These are phyloP conservation scores for Daldinia grandis DNA, from an alignment of 495 filamentous ascomycete species.

Conservation along the genomic window DNA sequence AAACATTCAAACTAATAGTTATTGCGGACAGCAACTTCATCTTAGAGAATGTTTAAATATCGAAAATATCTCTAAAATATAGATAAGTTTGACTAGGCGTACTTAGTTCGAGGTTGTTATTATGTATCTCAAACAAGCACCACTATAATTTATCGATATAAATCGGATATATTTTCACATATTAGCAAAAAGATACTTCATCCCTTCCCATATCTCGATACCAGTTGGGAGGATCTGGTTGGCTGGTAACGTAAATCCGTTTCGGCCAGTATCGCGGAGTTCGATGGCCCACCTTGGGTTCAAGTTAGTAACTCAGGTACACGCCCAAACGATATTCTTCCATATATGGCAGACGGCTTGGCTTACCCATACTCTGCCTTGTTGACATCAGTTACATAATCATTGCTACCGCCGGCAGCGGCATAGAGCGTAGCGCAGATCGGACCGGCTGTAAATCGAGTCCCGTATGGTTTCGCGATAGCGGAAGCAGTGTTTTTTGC, in stretches of 20 bases:
- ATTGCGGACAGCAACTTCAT: background rate
- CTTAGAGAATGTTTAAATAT: background rate
- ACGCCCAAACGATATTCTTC: background rate
- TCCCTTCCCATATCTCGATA: constrained; percentile 63
- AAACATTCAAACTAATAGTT: background rate
- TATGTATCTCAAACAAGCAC: background rate
- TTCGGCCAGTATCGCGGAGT: constrained; percentile 53
- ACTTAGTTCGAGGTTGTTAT: background rate
- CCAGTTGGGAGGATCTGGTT: constrained; percentile 61
- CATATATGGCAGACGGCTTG: background rate
- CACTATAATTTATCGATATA: background rate
- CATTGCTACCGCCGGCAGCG: constrained; percentile 61
- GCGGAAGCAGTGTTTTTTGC: constrained; percentile 48
- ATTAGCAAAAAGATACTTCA: constrained; percentile 62
- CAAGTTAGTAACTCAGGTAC: background rate
- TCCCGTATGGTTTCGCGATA: constrained; percentile 60
- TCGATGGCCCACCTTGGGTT: constrained; percentile 61
- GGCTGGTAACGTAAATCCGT: constrained; percentile 67
- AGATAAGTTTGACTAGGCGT: background rate
- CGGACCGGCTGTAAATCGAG: constrained; percentile 58
- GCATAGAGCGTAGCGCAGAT: constrained; percentile 67
- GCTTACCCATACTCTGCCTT: constrained; percentile 57
- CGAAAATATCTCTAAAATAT: too few species aligned
- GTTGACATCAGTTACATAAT: constrained; percentile 63
- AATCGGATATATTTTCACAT: constrained; percentile 40